Percentiles rank a stretch among this genome's conserved stretches.
phyloP scores from a whole-genome alignment of 768 basidiomycete species.

The Neoboletus magnificus region DNA sequence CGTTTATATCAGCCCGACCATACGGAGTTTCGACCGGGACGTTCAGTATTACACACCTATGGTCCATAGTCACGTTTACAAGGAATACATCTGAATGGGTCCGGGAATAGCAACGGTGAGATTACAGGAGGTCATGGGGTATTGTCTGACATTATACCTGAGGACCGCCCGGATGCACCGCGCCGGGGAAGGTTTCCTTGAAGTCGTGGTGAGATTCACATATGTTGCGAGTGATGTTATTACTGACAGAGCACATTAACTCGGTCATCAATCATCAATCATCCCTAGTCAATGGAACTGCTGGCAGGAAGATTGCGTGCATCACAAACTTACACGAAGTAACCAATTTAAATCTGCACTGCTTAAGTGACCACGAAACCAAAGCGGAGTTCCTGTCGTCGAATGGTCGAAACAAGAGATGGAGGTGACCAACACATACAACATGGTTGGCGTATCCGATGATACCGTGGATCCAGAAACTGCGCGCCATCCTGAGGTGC shows the following conservation, averaged over 20 bases:
- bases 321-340: slow-evolving; percentile 75
- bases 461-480: slow-evolving; percentile 62
- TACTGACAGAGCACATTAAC: neutral
- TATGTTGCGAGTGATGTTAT: neutral
- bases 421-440: slow-evolving; percentile 22
- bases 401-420: slow-evolving; percentile 47
- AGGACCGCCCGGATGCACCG: slow-evolving; percentile 4
- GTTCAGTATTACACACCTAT: neutral
- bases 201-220: neutral
- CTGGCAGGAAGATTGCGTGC: slow-evolving; percentile 54
- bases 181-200: neutral
- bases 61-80: slow-evolving; percentile 9
- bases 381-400: slow-evolving; percentile 47
- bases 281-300: slow-evolving; percentile 35
- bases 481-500: slow-evolving; percentile 27
- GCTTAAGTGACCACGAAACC: slow-evolving; percentile 55
- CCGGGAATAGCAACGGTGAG: slow-evolving; percentile 11
- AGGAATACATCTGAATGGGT: slow-evolving; percentile 1
- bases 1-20: slow-evolving; percentile 1
- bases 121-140: slow-evolving; percentile 15
- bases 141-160: slow-evolving; percentile 2
- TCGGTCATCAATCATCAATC: neutral
- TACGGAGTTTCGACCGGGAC: slow-evolving; percentile 3
- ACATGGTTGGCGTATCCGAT: slow-evolving; percentile 51
- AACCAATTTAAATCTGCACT: slow-evolving; percentile 60